Evolutionary conservation across 208 protist species (phyloP).

Genomic region (Trypanosoma melophagium): DNA sequence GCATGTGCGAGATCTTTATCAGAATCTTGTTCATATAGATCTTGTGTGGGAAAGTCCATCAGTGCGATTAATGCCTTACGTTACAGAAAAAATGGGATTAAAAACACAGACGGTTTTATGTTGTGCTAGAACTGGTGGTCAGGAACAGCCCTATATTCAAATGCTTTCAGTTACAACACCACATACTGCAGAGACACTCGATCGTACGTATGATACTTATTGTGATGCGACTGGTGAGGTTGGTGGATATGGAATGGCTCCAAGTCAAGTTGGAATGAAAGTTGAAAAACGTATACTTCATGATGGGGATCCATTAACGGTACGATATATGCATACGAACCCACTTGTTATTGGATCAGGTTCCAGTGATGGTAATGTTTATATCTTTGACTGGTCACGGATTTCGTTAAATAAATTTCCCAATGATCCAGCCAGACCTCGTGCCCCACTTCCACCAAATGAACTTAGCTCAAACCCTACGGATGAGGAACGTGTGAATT

Average conservation of each 20-base stretch:
- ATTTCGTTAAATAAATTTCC: conserved; percentile 85
- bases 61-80: conserved; percentile 82
- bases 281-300: conserved; percentile 84
- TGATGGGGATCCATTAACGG: conserved; percentile 81
- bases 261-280: conserved; percentile 52
- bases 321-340: conserved; percentile 85
- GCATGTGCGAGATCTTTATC: conserved; percentile 84
- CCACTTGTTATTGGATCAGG: conserved; percentile 77
- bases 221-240: conserved; percentile 88
- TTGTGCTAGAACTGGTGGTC: conserved; percentile 73
- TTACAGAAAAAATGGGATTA: conserved; percentile 51
- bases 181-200: conserved; percentile 39
- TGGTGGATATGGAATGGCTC: conserved; percentile 88
- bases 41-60: conserved; percentile 85
- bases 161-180: conserved; percentile 73
- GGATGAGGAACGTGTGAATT: conserved; percentile 75
- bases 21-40: conserved; percentile 85
- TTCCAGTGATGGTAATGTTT: conserved; percentile 77
- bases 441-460: conserved; percentile 85
- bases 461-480: conserved; percentile 66
- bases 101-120: conserved; percentile 75
- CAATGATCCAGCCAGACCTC: conserved; percentile 85
- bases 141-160: conserved; percentile 87
- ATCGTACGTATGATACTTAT: conserved; percentile 49
- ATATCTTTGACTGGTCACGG: conserved; percentile 90